A percentile compares a stretch with the other conserved stretches of the same genome.
Conservation (phyloP, 2,329 filamentous ascomycete genomes). For the Stachybotrys echinatus region DNA sequence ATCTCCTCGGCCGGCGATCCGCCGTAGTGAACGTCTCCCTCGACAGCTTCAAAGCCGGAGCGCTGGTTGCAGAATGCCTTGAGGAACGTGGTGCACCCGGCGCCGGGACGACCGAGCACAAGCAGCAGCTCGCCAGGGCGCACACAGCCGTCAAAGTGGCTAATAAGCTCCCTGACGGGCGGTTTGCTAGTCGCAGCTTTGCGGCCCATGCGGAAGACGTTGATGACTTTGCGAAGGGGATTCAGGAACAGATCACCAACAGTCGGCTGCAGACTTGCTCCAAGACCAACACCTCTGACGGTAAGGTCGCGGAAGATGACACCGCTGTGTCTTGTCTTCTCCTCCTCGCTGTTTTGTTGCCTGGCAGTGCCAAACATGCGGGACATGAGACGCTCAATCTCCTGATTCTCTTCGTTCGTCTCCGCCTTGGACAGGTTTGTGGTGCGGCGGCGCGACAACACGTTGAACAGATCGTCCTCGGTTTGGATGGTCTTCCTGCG, state of each 20-base stretch:
- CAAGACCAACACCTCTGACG: constrained; percentile 64
- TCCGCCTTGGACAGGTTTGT: constrained; percentile 31
- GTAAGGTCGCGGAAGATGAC: constrained; percentile 67
- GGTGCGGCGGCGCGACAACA: constrained; percentile 42
- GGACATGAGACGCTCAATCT: constrained; percentile 59
- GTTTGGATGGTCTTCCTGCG: constrained; percentile 22
- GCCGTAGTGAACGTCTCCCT: constrained; percentile 62
- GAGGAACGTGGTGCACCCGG: constrained; percentile 66
- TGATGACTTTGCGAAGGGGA: constrained; percentile 39
- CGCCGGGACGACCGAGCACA: constrained; percentile 61
- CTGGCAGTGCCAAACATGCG: constrained; percentile 64
- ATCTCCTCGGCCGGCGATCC: constrained; percentile 38
- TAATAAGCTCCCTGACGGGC: constrained; percentile 59
- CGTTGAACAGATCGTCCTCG: constrained; percentile 48
- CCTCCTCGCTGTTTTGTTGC: constrained; percentile 61
- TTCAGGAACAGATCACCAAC: constrained; percentile 62
- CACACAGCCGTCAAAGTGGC: constrained; percentile 61
- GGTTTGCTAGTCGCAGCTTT: constrained; percentile 49
- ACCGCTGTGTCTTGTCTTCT: constrained; percentile 63
- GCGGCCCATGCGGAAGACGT: constrained; percentile 41
- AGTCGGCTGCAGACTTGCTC: constrained; percentile 47
- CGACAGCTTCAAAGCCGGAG: constrained; percentile 55
- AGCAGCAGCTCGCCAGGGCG: constrained; percentile 66
- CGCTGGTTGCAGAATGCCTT: constrained; percentile 69
- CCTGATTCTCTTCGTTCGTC: constrained; percentile 27